phyloP scores from a whole-genome alignment of 2,329 filamentous ascomycete species.

The Fusarium equiseti region DNA sequence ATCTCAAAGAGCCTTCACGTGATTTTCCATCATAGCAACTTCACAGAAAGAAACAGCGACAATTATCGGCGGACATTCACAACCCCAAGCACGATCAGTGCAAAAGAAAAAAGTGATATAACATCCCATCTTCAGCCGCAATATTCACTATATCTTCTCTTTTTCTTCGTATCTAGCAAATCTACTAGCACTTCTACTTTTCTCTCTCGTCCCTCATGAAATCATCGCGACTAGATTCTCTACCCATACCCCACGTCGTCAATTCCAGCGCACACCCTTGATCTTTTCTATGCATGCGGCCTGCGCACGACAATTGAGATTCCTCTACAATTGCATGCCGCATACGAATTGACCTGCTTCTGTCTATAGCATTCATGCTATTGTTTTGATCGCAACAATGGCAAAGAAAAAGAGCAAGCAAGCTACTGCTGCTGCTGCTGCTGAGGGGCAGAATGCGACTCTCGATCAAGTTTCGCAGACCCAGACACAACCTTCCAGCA shows the following conservation, averaged over 20 bases:
- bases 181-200: neutral
- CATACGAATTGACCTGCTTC: constrained; percentile 11
- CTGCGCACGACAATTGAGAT: constrained; percentile 6
- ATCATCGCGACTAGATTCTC: constrained; percentile 24
- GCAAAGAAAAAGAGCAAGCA: constrained; percentile 62
- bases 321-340: neutral
- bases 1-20: constrained; percentile 27
- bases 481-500: constrained; percentile 21
- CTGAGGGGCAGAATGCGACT: constrained; percentile 32
- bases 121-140: neutral
- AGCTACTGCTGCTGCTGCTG: constrained; percentile 60
- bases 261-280: constrained; percentile 28
- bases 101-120: neutral
- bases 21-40: constrained; percentile 26
- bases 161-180: neutral
- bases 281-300: constrained; percentile 13
- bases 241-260: constrained; percentile 34
- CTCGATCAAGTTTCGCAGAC: constrained; percentile 16
- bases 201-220: constrained; percentile 21
- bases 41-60: constrained; percentile 9
- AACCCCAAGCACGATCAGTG: neutral
- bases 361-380: constrained; percentile 7
- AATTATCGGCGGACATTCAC: constrained; percentile 23
- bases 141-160: neutral
- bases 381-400: constrained; percentile 50